These are phyloP conservation scores for Phanerochaete carnosa DNA, from an alignment of 768 basidiomycete genomes.

Conservation along the genomic window DNA sequence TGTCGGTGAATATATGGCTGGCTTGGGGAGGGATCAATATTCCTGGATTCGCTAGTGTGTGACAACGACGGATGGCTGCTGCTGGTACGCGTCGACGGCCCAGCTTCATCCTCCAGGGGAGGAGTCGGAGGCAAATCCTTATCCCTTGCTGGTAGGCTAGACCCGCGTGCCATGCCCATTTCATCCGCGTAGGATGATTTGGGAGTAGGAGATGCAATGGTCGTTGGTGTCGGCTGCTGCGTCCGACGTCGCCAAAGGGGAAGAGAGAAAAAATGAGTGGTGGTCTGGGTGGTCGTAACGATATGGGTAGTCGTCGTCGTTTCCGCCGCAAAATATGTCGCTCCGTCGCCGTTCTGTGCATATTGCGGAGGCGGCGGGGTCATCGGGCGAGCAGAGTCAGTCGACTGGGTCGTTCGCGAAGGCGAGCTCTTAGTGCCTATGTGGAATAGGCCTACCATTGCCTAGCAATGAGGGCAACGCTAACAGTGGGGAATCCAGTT, in stretches of 20 bases:
- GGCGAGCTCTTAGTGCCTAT: conserved; percentile 32
- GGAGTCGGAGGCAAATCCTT: conserved; percentile 34
- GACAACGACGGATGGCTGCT: background rate
- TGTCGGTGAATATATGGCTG: background rate
- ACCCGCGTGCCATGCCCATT: conserved; percentile 12
- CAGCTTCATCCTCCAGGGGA: conserved; percentile 13
- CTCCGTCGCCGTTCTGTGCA: conserved; percentile 22
- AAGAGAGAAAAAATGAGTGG: conserved; percentile 64
- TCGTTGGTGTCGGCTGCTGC: conserved; percentile 17
- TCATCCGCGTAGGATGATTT: conserved; percentile 21
- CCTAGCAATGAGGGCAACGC: conserved; percentile 7
- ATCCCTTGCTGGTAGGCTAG: conserved; percentile 15
- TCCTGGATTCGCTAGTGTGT: no score
- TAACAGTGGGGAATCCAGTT: conserved; percentile 8
- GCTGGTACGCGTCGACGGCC: background rate
- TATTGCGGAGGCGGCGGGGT: conserved; percentile 33
- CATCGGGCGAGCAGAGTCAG: conserved; percentile 17
- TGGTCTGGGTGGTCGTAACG: conserved; percentile 47
- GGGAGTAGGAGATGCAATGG: conserved; percentile 11
- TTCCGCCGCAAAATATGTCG: conserved; percentile 35
- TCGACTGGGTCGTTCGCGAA: conserved; percentile 21
- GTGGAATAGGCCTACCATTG: conserved; percentile 40
- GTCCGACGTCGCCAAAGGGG: conserved; percentile 62
- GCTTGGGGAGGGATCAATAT: background rate
- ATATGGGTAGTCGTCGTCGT: conserved; percentile 49